These are phyloP conservation scores for Ophiostoma sp. DNA, from an alignment of 2,329 filamentous ascomycete species.

Conservation along the genomic window DNA sequence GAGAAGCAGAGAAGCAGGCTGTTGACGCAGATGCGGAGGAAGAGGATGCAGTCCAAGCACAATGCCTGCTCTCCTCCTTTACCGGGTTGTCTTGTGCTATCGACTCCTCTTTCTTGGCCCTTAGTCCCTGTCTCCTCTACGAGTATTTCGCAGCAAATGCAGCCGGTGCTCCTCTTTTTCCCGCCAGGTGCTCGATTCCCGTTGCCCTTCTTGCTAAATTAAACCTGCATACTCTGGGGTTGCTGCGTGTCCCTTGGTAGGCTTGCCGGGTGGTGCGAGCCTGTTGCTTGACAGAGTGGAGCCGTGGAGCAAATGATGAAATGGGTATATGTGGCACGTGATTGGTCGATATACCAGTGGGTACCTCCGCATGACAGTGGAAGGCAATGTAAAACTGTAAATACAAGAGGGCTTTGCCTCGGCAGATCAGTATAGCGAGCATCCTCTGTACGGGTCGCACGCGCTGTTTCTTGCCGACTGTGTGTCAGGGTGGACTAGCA, in stretches of 20 bases:
- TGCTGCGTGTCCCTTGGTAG: neutral
- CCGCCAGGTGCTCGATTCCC: neutral
- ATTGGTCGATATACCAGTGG: neutral
- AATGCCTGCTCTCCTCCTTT: too few species aligned
- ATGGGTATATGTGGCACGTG: neutral
- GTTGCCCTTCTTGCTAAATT: neutral
- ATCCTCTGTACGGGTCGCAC: neutral
- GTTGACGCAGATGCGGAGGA: neutral
- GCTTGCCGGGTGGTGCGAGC: neutral
- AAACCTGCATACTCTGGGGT: neutral
- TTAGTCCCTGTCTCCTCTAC: neutral
- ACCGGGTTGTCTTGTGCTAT: too few species aligned
- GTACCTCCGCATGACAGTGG: neutral
- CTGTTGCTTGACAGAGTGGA: neutral
- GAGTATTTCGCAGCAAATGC: neutral
- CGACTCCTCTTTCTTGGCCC: conserved; percentile 6
- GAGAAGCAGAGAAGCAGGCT: neutral
- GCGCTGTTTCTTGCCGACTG: neutral
- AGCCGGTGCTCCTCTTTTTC: neutral
- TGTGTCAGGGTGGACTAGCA: too few species aligned
- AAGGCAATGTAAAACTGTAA: too few species aligned
- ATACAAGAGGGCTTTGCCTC: neutral
- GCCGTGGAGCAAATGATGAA: neutral
- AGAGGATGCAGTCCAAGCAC: neutral
- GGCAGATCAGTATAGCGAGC: conserved; percentile 1